Evolutionary conservation across 768 basidiomycete genomes (phyloP).

Genomic region (Russula dissimulans): DNA sequence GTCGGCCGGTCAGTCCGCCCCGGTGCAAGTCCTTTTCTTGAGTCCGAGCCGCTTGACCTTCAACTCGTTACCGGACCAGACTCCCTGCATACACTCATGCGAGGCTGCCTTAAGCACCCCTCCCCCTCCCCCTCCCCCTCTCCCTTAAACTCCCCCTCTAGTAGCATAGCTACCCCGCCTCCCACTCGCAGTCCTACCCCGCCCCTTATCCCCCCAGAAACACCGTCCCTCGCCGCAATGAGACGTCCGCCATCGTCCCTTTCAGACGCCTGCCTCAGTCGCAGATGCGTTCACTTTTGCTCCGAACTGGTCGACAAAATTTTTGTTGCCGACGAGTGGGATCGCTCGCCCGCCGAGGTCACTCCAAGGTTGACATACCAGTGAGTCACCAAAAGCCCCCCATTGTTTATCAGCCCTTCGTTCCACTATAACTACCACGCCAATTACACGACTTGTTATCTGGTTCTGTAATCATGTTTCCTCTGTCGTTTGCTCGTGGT

Average conservation of each 20-base stretch:
- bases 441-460: not conserved
- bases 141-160: not conserved
- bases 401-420: not conserved
- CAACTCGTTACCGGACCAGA: no score
- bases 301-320: conserved; percentile 47
- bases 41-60: not conserved
- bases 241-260: not conserved
- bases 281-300: conserved; percentile 59
- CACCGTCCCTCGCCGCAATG: conserved; percentile 3
- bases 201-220: conserved; percentile 7
- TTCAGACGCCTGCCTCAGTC: conserved; percentile 8
- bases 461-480: not conserved
- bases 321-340: conserved; percentile 68
- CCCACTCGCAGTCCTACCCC: conserved; percentile 16
- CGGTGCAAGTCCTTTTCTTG: not conserved
- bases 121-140: conserved; percentile 1
- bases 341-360: conserved; percentile 62
- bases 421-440: not conserved
- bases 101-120: conserved; percentile 16
- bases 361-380: conserved; percentile 54
- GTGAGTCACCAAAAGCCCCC: conserved; percentile 35
- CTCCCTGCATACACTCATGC: conserved; percentile 2
- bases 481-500: not conserved
- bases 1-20: not conserved
- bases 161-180: conserved; percentile 12